Evolutionary conservation across 257 asterid species (phyloP).

Genomic region (Echium plantagineum): DNA sequence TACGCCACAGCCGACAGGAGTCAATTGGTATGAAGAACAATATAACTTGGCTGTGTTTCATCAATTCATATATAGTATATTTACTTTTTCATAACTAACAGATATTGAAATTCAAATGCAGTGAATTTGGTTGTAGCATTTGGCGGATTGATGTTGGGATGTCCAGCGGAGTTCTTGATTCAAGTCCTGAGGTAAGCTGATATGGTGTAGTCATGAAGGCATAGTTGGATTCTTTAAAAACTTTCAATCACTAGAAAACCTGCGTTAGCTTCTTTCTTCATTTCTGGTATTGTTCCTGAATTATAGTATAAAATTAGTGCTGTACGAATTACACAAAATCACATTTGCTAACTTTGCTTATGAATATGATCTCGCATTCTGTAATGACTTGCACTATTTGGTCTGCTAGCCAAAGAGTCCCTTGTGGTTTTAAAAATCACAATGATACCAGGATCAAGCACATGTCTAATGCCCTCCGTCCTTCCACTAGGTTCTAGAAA

Average conservation of each 20-base stretch:
- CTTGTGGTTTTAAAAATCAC: background rate
- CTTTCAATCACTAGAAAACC: background rate
- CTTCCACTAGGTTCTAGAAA: constrained; percentile 64
- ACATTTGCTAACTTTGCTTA: too few species aligned
- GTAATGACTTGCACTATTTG: background rate
- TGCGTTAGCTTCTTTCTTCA: background rate
- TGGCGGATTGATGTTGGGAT: constrained; percentile 96
- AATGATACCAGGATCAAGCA: background rate
- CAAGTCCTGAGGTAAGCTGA: constrained; percentile 73
- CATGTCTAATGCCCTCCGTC: background rate
- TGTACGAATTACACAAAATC: too few species aligned
- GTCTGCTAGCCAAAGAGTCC: background rate
- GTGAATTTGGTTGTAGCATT: constrained; percentile 60
- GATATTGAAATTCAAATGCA: constrained; percentile 22
- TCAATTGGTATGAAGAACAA: constrained; percentile 50
- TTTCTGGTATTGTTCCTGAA: background rate
- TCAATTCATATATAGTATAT: too few species aligned
- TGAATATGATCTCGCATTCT: background rate
- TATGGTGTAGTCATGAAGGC: constrained; percentile 1
- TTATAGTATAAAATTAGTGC: too few species aligned
- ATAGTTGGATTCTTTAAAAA: background rate
- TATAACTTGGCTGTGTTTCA: too few species aligned
- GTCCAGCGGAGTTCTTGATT: constrained; percentile 95
- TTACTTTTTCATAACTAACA: constrained; percentile 8
- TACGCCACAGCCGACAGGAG: constrained; percentile 86